Evolutionary conservation across 495 filamentous ascomycete genomes (phyloP).

Genomic region (Bombardia bombarda): DNA sequence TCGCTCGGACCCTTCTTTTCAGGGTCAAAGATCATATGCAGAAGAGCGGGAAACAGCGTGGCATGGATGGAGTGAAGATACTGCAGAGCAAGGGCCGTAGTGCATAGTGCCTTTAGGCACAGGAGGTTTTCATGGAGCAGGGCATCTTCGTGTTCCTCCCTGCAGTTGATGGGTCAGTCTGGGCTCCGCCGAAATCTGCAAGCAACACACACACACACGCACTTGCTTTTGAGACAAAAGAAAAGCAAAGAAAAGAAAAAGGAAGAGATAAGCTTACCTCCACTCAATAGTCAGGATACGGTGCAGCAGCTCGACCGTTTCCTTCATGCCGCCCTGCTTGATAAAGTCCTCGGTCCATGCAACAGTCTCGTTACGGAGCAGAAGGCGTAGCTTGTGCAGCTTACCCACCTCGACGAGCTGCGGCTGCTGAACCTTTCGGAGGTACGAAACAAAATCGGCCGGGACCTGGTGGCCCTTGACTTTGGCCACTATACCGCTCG

Average conservation of each 20-base stretch:
- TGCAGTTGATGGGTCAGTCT: slow-evolving; percentile 28
- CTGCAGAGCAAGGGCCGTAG: slow-evolving; percentile 72
- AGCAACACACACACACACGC: too few relatives aligned
- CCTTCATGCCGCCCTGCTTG: slow-evolving; percentile 79
- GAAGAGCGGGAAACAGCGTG: slow-evolving; percentile 76
- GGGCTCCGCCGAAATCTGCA: not conserved
- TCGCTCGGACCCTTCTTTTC: slow-evolving; percentile 96
- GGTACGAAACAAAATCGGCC: slow-evolving; percentile 73
- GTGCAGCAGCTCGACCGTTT: slow-evolving; percentile 77
- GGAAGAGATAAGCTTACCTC: slow-evolving; percentile 55
- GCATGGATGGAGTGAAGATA: slow-evolving; percentile 73
- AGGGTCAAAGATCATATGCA: slow-evolving; percentile 88
- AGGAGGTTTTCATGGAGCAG: slow-evolving; percentile 87
- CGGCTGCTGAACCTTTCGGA: slow-evolving; percentile 68
- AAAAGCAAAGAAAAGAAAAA: not conserved
- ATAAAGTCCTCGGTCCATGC: slow-evolving; percentile 93
- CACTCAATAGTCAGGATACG: slow-evolving; percentile 92
- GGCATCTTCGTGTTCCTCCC: slow-evolving; percentile 93
- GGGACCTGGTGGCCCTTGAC: slow-evolving; percentile 51
- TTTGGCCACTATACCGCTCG: slow-evolving; percentile 37
- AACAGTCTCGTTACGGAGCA: slow-evolving; percentile 90
- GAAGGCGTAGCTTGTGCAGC: slow-evolving; percentile 82
- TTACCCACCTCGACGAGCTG: slow-evolving; percentile 84
- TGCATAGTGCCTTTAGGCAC: slow-evolving; percentile 91
- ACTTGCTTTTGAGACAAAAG: too few relatives aligned